These are phyloP conservation scores for Xylariales sp. DNA, from an alignment of 2,329 filamentous ascomycete species.

Conservation along the genomic window DNA sequence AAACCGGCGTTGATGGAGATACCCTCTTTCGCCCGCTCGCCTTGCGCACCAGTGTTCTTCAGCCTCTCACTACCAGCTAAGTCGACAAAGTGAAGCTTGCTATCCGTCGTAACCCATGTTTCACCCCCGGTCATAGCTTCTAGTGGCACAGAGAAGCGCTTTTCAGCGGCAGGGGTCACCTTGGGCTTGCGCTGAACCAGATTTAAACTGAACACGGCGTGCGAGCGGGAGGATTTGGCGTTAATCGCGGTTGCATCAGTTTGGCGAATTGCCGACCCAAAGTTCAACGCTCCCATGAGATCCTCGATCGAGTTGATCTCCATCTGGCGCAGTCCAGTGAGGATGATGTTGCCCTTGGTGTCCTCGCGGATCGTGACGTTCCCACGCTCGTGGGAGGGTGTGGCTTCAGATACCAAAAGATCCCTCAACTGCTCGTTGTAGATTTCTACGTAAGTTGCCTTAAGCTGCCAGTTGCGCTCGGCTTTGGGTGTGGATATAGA, in stretches of 20 bases:
- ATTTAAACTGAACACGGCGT: conserved; percentile 95
- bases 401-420: conserved; percentile 73
- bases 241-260: conserved; percentile 97
- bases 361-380: conserved; percentile 93
- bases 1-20: conserved; percentile 98
- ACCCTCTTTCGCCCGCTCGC: conserved; percentile 89
- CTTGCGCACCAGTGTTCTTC: conserved; percentile 95
- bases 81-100: conserved; percentile 98
- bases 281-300: conserved; percentile 81
- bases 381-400: conserved; percentile 64
- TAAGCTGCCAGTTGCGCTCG: conserved; percentile 85
- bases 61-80: conserved; percentile 92
- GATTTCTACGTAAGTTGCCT: conserved; percentile 93
- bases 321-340: conserved; percentile 85
- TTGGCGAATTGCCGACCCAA: conserved; percentile 90
- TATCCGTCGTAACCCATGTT: conserved; percentile 80
- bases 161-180: conserved; percentile 56
- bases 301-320: conserved; percentile 91
- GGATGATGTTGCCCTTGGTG: conserved; percentile 85
- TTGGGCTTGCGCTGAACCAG: conserved; percentile 78
- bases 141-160: conserved; percentile 80
- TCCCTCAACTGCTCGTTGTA: conserved; percentile 97
- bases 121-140: conserved; percentile 72
- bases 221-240: conserved; percentile 93
- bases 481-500: conserved; percentile 29